Percentiles rank a stretch among this genome's conserved stretches.
phyloP scores from a whole-genome alignment of 1,139 yeast genomes.

The Nakaseomyces uthaithaninus region DNA sequence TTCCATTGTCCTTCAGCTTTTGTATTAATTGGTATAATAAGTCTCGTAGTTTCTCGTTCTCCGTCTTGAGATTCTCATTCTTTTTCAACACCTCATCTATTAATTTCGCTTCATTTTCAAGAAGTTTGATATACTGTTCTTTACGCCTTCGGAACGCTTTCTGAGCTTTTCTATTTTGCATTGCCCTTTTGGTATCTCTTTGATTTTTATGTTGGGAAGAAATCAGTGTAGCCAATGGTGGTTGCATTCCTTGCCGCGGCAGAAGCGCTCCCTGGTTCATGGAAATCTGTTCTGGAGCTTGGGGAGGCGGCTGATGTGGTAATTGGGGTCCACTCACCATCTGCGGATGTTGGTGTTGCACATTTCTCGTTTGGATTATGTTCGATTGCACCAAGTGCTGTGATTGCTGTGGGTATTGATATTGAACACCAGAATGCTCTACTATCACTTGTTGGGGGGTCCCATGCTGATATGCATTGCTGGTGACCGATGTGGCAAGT shows the following conservation, averaged over 20 bases:
- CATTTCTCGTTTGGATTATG: neutral
- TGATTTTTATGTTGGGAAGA: neutral
- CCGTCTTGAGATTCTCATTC: constrained; percentile 55
- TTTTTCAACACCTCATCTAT: constrained; percentile 51
- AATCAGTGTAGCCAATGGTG: neutral
- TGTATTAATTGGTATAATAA: neutral
- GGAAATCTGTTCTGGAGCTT: neutral
- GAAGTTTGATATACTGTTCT: constrained; percentile 66
- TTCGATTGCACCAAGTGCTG: neutral
- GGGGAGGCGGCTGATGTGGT: neutral
- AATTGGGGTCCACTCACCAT: neutral
- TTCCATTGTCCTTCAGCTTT: constrained; percentile 2
- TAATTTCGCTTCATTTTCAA: constrained; percentile 62
- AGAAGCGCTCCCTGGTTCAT: neutral
- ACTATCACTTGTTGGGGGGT: neutral
- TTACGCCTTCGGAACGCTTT: constrained; percentile 77
- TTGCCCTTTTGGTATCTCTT: constrained; percentile 71
- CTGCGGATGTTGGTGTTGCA: neutral
- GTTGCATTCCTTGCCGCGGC: neutral
- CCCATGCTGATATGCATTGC: neutral
- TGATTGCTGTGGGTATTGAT: neutral
- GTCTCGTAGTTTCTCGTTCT: constrained; percentile 51
- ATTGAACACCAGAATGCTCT: neutral
- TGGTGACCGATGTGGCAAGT: neutral
- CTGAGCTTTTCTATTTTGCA: constrained; percentile 82